Base-by-base conservation (phyloP, 257 asterid genomes). In the Rhazya stricta region DNA sequence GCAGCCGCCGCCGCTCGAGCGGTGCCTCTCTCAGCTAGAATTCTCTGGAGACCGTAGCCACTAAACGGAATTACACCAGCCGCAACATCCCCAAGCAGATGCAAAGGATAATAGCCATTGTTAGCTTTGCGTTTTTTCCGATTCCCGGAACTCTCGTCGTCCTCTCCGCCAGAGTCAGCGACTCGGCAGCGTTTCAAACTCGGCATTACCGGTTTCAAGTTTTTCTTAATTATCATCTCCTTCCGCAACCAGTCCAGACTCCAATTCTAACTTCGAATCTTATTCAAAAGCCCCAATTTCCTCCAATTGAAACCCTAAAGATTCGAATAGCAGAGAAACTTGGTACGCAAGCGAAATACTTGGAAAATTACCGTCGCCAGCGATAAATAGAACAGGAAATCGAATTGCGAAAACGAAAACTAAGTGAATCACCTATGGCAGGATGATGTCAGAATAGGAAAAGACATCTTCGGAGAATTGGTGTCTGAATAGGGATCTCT, bases 191-290 rank as follows among this genome's bases (percentile, higher is more conserved):
- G 90, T 84, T 92, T 92, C 87, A 89, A 76, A 83, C 76, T 86
- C 91, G 98, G 97, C 98, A 95, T 91, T 92, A 89, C 99, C 77
- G 94, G 83, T 91, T 95, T 92, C 88, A 91, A 84, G 85, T 86
- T 91, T 85, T 82, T 90, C 92, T 92, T 91, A 21, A 95, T 92
- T 69, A 95, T 95, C 98, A 94, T 93, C 86, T 62, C 81, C 74
- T 15, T 37, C 67, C 11, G 3, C 69, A 4, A 27, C 66, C 56
- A 21, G 63, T 43, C 57, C 57, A 65, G 67, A 11, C 34, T 53
- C 76, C 42, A 77, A 73, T 50, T 76, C 75, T 23, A 43, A 42
- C 67, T 43, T 65, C 74, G 75, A 80, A 75, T 69, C 36, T 48
- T 37, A 43, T 39, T 50, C 69, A 36, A 43, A 74, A 89, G 79